These are phyloP conservation scores for Verticillium nubilum DNA, from an alignment of 2,329 filamentous ascomycete genomes.

Conservation along the genomic window DNA sequence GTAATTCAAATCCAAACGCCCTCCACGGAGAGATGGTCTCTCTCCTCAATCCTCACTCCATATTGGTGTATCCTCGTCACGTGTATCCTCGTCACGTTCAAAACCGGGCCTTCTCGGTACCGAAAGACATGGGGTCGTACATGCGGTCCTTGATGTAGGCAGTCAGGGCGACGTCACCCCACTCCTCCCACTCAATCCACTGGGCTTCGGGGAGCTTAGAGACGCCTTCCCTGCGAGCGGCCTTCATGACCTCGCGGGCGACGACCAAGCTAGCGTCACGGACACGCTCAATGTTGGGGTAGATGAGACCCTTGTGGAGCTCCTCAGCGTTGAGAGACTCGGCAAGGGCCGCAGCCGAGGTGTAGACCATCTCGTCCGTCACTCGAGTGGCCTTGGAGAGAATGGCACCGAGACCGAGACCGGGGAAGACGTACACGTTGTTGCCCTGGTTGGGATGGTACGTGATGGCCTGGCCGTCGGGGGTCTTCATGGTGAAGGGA, in stretches of 20 bases:
- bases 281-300: constrained; percentile 86
- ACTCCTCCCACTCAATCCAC: constrained; percentile 69
- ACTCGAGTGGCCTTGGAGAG: constrained; percentile 80
- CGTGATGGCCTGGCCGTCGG: constrained; percentile 52
- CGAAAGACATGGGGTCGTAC: constrained; percentile 51
- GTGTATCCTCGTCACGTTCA: no score
- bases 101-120: constrained; percentile 18
- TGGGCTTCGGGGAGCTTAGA: constrained; percentile 61
- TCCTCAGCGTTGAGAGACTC: constrained; percentile 77
- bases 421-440: constrained; percentile 92
- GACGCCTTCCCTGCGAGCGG: constrained; percentile 77
- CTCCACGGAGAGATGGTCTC: not conserved
- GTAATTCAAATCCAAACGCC: not conserved
- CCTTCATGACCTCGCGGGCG: constrained; percentile 87
- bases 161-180: constrained; percentile 58
- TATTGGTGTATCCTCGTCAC: not conserved
- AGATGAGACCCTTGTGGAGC: constrained; percentile 76
- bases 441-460: constrained; percentile 82
- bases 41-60: not conserved
- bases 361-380: constrained; percentile 96
- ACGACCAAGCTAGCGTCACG: constrained; percentile 84
- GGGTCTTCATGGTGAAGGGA: constrained; percentile 59
- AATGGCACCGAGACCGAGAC: constrained; percentile 89
- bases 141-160: constrained; percentile 59
- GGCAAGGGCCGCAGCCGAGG: constrained; percentile 76